Base-by-base conservation (phyloP, 306 rosid genomes). In the Malus domestica region DNA sequence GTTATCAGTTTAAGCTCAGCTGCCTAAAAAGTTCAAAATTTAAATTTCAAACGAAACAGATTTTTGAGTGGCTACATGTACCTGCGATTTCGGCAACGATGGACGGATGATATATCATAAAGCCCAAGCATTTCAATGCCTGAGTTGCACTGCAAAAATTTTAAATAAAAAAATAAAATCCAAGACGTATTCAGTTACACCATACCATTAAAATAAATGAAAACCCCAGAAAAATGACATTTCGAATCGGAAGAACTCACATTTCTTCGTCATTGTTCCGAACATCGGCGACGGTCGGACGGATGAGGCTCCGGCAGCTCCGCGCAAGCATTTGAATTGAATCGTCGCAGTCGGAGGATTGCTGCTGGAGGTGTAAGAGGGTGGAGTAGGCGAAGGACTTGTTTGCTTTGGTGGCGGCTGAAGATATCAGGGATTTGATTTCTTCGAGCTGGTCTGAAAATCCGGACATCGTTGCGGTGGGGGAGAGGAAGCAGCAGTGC, bases 101-200 rank as follows among this genome's bases (percentile, higher is more conserved):
- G 63, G 84, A 86, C 2, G 93, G 86, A 45, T 93, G 97, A 74
- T 89, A 93, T 72, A 88, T 83, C 90, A 93, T 83, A 88, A 93
- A 91, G 35, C 97, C 98, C 88, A 93, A 76, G 73, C 97, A 86
- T 83, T 91, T 91, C 89, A 91, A 85, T 10, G 98, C 92, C 80
- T 85, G 93, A 33, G 89, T 77, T 3, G 87, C 90, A 72, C 98
- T 93, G 82, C 29, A 60, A 78, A 62, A 66, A 65, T 35, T 35
- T 35, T 6, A 35, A 35, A 35, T 6, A 35, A 35, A 70, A 69
- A 22, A 18, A 7, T n/a, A 20, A 52, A 60, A 58, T 4, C 20
- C 9, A 25, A 45, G 3, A 25, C 18, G n/a, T 10, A 10, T 55
- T 61, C 25, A 51, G 29, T 15, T 4, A 30, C 19, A n/a, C n/a